Conservation (phyloP, 768 basidiomycete species). For the Mycena filopes region DNA sequence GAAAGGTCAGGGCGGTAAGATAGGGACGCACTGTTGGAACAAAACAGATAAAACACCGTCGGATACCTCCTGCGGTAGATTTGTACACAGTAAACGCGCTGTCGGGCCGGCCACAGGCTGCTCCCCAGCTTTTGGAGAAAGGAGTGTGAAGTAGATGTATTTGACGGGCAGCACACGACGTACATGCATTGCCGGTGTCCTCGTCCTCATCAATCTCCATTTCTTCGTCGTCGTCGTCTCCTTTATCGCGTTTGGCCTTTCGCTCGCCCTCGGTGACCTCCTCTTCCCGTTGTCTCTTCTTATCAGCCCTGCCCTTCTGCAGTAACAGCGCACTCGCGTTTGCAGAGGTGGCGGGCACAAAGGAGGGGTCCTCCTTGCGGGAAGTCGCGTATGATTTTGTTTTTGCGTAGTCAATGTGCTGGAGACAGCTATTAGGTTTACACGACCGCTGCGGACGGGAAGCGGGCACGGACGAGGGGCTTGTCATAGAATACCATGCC, state of each 20-base stretch:
- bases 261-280: slow-evolving; percentile 63
- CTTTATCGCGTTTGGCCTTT: slow-evolving; percentile 75
- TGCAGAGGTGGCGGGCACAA: slow-evolving; percentile 75
- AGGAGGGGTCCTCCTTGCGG: slow-evolving; percentile 81
- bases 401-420: slow-evolving; percentile 95
- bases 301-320: slow-evolving; percentile 54
- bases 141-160: slow-evolving; percentile 44
- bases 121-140: slow-evolving; percentile 46
- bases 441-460: not conserved
- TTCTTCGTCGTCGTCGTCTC: slow-evolving; percentile 83
- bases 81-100: slow-evolving; percentile 78
- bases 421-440: slow-evolving; percentile 23
- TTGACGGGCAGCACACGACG: slow-evolving; percentile 45
- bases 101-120: slow-evolving; percentile 67
- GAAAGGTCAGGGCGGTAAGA: slow-evolving; percentile 8
- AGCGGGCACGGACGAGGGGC: slow-evolving; percentile 73
- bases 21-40: slow-evolving; percentile 90
- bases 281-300: slow-evolving; percentile 78
- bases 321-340: slow-evolving; percentile 62
- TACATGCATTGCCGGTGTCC: slow-evolving; percentile 56
- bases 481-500: slow-evolving; percentile 95
- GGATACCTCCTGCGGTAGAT: slow-evolving; percentile 91
- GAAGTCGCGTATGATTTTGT: slow-evolving; percentile 88
- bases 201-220: slow-evolving; percentile 96
- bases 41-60: slow-evolving; percentile 87